Base-by-base conservation (phyloP, 192 early-diverging fungal species). In the Lobosporangium transversale region DNA sequence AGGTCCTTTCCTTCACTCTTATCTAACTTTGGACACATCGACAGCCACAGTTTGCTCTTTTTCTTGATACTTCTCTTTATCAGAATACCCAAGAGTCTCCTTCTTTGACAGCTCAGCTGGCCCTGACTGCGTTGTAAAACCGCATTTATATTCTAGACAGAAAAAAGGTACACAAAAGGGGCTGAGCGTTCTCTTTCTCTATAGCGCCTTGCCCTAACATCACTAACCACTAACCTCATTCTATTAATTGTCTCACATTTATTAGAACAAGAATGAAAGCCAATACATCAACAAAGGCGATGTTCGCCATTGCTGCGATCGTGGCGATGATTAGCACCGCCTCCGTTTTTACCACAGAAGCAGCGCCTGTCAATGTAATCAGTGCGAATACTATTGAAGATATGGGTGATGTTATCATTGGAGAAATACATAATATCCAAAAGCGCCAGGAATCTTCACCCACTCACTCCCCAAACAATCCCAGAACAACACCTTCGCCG, bases 61-160 rank as follows among this genome's bases (percentile, higher is more conserved):
- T 5, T 29, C 35, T 3, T 27, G 20, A 14, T 58, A 42, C 35
- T n/a, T 26, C 10, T 20, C 7, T 24, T 3, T 21, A 32, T 32
- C 26, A 14, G 35, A 21, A 61, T 61, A 61, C 57, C 57, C 58
- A 24, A 4, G 14, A n/a, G 17, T 27, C 20, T 27, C 27, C 53
- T 44, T n/a, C 44, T 11, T 45, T 47, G 57, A 66, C 57, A 70
- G 53, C 51, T n/a, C 63, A 75, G 71, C 71, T 74, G 70, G 70
- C 45, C 70, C n/a, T 74, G 62, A 57, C 70, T 43, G n/a, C 50
- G 21, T 59, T 42, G 36, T 42, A 47, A 27, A 29, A 24, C 49
- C 43, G 58, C 58, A 47, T 61, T 30, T 20, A 1, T 47, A 42
- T 57, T 42, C 5, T 40, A 40, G 2, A 2, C 6, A 26, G 3